These are phyloP conservation scores for Thermothielavioides terrestris DNA, from an alignment of 495 filamentous ascomycete genomes.

Conservation along the genomic window DNA sequence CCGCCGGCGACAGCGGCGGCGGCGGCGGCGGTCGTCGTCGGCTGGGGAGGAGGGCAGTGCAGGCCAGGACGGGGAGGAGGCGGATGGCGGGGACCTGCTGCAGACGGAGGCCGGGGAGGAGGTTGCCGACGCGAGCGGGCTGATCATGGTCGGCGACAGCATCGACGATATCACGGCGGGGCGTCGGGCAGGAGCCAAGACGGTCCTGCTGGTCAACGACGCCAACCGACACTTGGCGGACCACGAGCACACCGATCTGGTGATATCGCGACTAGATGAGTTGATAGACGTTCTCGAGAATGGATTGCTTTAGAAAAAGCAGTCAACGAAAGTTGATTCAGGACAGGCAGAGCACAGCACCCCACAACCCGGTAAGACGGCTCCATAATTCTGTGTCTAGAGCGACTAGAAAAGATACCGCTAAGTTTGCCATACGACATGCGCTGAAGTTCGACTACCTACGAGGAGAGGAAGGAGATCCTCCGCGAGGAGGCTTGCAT, in stretches of 20 bases:
- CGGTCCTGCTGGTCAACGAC: conserved; percentile 77
- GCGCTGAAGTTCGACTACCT: background rate
- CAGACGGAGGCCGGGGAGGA: conserved; percentile 18
- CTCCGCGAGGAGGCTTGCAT: background rate
- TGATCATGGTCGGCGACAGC: conserved; percentile 71
- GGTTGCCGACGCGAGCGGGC: conserved; percentile 37
- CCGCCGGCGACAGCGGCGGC: too few species aligned
- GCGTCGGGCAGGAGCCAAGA: conserved; percentile 73
- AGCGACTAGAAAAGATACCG: background rate
- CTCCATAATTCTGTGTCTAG: conserved; percentile 3
- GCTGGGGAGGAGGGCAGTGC: conserved; percentile 13
- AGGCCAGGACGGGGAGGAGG: conserved; percentile 6
- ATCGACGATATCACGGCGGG: conserved; percentile 93
- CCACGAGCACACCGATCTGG: conserved; percentile 72
- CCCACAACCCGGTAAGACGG: too few species aligned
- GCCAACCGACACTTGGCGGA: conserved; percentile 62
- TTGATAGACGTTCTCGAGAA: conserved; percentile 60
- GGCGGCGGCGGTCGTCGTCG: background rate
- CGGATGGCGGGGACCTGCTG: background rate
- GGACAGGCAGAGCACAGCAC: too few species aligned
- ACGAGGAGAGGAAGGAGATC: background rate
- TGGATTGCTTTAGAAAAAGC: conserved; percentile 48
- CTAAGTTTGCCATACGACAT: background rate
- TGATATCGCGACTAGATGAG: conserved; percentile 58
- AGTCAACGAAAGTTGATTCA: too few species aligned